Percentiles rank a stretch among this genome's conserved stretches.
Evolutionary conservation across 352 stramenopile species (phyloP).

Genomic region (Globisporangium irregulare): DNA sequence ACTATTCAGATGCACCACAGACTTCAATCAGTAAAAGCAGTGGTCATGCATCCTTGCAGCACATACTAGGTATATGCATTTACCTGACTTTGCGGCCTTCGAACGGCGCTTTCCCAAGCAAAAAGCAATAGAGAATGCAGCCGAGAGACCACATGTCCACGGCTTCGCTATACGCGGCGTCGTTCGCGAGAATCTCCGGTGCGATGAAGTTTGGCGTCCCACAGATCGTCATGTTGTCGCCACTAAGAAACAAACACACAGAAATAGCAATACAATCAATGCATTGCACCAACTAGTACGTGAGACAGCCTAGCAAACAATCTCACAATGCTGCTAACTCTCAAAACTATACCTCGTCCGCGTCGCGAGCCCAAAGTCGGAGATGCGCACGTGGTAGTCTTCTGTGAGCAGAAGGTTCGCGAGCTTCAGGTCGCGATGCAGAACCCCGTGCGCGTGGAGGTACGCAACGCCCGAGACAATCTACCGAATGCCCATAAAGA

Average conservation of each 20-base stretch:
- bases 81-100: conserved; percentile 74
- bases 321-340: not conserved
- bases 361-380: conserved; percentile 99
- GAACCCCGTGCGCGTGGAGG: conserved; percentile 98
- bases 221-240: conserved; percentile 66
- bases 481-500: conserved; percentile 23
- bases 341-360: conserved; percentile 36
- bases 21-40: not conserved
- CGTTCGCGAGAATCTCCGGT: conserved; percentile 57
- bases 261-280: too few relatives aligned
- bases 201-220: conserved; percentile 85
- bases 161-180: conserved; percentile 45
- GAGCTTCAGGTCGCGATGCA: conserved; percentile 98
- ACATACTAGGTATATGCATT: not conserved
- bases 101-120: conserved; percentile 66
- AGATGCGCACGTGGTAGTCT: conserved; percentile 99
- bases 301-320: not conserved
- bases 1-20: conserved; percentile 19
- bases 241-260: conserved; percentile 2
- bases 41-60: not conserved
- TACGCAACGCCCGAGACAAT: conserved; percentile 99
- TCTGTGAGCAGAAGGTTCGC: conserved; percentile 97
- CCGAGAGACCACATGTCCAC: conserved; percentile 83
- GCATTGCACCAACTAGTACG: too few relatives aligned
- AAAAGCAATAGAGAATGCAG: conserved; percentile 73